Percentiles rank a stretch among this genome's conserved stretches.
Evolutionary conservation across 129 eudicot genomes (phyloP).

Genomic region (Escallonia herrerae): DNA sequence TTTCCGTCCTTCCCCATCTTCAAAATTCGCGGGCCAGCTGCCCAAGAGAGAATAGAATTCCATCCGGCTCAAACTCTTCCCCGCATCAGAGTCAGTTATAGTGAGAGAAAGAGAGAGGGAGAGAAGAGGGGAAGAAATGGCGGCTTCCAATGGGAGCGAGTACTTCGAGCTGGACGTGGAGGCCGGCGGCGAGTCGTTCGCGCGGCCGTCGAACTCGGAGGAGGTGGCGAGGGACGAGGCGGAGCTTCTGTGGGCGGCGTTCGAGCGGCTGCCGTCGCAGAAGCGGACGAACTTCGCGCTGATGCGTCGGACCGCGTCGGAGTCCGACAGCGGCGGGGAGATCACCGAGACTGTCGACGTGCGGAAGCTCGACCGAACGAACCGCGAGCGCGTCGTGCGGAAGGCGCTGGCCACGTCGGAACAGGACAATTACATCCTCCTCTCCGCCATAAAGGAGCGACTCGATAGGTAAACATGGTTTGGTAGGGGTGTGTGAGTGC

Average conservation of each 20-base stretch:
- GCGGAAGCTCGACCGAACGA: slow-evolving; percentile 43
- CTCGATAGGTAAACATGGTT: slow-evolving; percentile 40
- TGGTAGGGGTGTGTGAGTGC: no score
- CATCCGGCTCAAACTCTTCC: no score
- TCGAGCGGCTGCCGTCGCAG: slow-evolving; percentile 64
- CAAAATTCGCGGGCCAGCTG: slow-evolving; percentile 48
- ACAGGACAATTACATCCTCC: slow-evolving; percentile 77
- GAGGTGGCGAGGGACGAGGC: slow-evolving; percentile 47
- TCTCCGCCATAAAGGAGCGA: slow-evolving; percentile 68
- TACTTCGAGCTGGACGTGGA: slow-evolving; percentile 56
- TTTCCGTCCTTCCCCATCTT: slow-evolving; percentile 24
- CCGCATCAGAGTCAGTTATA: no score
- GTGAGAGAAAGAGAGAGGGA: background rate
- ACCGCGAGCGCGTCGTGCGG: slow-evolving; percentile 58
- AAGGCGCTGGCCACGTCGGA: slow-evolving; percentile 72
- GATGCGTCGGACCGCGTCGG: slow-evolving; percentile 23
- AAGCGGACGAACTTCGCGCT: slow-evolving; percentile 48
- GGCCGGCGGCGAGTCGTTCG: slow-evolving; percentile 31
- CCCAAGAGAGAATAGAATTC: no score
- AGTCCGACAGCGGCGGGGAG: slow-evolving; percentile 20
- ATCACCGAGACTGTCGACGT: slow-evolving; percentile 48
- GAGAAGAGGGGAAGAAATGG: slow-evolving; percentile 31
- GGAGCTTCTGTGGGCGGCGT: slow-evolving; percentile 78
- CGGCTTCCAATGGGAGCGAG: slow-evolving; percentile 86
- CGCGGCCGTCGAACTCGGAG: slow-evolving; percentile 53